Evolutionary conservation across 306 rosid genomes (phyloP).

Genomic region (Senna tora): DNA sequence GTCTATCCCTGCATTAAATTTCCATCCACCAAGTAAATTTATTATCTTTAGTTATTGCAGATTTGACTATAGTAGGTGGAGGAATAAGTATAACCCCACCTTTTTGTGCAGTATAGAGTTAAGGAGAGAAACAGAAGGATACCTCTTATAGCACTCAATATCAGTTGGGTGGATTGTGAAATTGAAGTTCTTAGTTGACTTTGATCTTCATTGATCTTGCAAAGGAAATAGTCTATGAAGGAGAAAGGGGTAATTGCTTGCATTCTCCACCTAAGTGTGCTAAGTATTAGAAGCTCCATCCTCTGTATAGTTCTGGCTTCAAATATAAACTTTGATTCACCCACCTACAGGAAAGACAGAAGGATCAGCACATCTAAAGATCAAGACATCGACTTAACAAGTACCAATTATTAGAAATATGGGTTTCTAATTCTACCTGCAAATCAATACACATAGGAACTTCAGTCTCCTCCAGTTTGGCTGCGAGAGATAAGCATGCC

Average conservation of each 20-base stretch:
- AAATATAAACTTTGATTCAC: conserved; percentile 74
- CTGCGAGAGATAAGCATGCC: conserved; percentile 87
- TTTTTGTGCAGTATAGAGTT: conserved; percentile 17
- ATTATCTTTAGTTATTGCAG: conserved; percentile 26
- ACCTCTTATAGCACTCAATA: conserved; percentile 66
- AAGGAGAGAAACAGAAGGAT: not conserved
- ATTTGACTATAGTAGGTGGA: conserved; percentile 24
- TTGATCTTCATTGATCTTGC: conserved; percentile 62
- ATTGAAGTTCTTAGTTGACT: conserved; percentile 49
- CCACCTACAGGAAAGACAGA: conserved; percentile 55
- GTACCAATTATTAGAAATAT: not conserved
- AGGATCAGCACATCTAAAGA: conserved; percentile 37
- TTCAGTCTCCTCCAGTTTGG: conserved; percentile 86
- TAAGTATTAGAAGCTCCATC: conserved; percentile 93
- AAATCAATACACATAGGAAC: conserved; percentile 75
- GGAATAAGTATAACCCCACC: conserved; percentile 6
- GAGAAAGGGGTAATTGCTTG: conserved; percentile 87
- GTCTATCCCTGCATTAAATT: conserved; percentile 82
- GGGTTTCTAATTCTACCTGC: conserved; percentile 59
- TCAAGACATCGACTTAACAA: conserved; percentile 15
- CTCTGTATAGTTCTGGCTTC: conserved; percentile 88
- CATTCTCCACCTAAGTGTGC: conserved; percentile 94
- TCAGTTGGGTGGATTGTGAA: conserved; percentile 57
- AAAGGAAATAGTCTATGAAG: conserved; percentile 75
- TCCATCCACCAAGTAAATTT: conserved; percentile 48